Evolutionary conservation across 768 basidiomycete genomes (phyloP), one percentile per base, ranked within the genome.

Genomic region (Tremella yokohamensis): DNA sequence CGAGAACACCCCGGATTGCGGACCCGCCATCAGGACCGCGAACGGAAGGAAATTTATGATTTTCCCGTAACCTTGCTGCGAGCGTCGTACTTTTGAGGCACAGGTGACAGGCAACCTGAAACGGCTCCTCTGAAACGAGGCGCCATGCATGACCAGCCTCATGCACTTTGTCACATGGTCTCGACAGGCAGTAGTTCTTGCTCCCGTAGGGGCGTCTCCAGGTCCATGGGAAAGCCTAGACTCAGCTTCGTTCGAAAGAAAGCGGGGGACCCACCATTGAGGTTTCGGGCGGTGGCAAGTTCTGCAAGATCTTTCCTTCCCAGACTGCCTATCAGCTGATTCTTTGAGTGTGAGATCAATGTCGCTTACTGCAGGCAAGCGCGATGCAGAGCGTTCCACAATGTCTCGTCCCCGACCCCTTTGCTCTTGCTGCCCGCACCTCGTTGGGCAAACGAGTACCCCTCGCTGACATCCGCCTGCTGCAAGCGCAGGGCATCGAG

Each of bases 381-480:
- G 40, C 85, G 89, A 77, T 85, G 85, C 63, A 98, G 77, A 68
- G 87, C 89, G 52, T 90, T 88, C 94, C 94, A 98, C 20, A 97
- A 77, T 1, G 87, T 82, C 16, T 81, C 82, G 22, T 87, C 86
- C 1, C 85, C 87, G 47, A 93, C 84, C 8, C 87, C 88, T 40
- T 86, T 84, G 29, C 37, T 42, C n/a, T 12, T 8, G 0, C 50
- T 18, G 11, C 52, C 37, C 15, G 56, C 58, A 18, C 6, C 6
- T 45, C 42, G 42, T 45, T 45, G 42, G 22, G 42, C 22, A 26
- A 34, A n/a, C 22, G 59, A 29, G 59, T 77, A 76, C 4, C 63
- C 73, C n/a, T 86, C 81, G 8, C 85, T 83, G 0, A 73, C 65
- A 65, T 97, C 93, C 49, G 83, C 84, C 60, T 93, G 89, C 76